These are phyloP conservation scores for Rhododendron williamsianum DNA, from an alignment of 148 eudicot genomes.

Conservation along the genomic window DNA sequence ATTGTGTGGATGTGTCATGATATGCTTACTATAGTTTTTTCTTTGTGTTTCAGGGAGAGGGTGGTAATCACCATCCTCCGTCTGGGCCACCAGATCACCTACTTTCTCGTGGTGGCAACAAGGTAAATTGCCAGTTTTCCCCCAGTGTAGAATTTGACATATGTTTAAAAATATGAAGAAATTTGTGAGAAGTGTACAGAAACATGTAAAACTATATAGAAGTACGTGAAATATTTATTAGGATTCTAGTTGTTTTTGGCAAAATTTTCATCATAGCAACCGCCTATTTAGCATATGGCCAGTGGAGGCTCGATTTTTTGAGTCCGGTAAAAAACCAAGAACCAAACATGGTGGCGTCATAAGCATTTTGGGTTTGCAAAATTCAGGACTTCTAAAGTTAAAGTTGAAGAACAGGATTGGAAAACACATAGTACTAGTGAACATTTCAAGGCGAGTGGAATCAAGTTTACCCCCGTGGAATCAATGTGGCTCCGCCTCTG, in stretches of 20 bases:
- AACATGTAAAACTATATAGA: not conserved
- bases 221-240: not conserved
- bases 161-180: not conserved
- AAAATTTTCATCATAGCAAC: not conserved
- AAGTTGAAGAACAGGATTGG: not conserved
- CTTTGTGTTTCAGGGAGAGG: conserved; percentile 15
- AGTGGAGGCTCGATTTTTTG: not conserved
- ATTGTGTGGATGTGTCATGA: not conserved
- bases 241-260: not conserved
- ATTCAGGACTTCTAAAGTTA: not conserved
- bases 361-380: not conserved
- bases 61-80: conserved; percentile 20
- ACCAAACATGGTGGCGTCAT: not conserved
- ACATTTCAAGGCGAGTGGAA: not conserved
- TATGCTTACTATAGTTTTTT: not conserved
- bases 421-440: not conserved
- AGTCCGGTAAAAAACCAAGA: not conserved
- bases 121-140: conserved; percentile 22
- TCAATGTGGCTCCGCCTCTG: not conserved
- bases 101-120: conserved; percentile 32
- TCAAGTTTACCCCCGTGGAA: not conserved
- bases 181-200: not conserved
- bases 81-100: conserved; percentile 35
- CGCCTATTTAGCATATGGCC: not conserved
- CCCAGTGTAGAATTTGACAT: not conserved